Percentiles rank a stretch among this genome's conserved stretches.
phyloP scores from a whole-genome alignment of 345 rosid genomes.

The Salix suchowensis region DNA sequence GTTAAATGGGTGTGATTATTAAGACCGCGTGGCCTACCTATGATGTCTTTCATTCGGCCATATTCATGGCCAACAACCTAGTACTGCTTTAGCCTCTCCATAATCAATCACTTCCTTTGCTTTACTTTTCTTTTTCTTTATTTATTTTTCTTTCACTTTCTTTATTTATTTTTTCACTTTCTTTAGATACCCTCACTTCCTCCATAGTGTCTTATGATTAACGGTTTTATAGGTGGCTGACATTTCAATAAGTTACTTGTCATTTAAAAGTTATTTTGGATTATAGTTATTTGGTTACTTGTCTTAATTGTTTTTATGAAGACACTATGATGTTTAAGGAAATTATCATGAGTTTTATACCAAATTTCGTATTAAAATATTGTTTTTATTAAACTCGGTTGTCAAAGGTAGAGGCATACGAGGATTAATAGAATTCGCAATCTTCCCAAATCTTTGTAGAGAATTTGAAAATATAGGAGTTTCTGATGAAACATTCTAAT shows the following conservation, averaged over 20 bases:
- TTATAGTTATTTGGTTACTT: neutral
- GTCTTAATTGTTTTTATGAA: neutral
- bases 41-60: constrained; percentile 5
- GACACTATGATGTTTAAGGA: neutral
- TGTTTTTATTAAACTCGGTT: neutral
- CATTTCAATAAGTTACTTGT: neutral
- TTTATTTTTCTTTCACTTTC: neutral
- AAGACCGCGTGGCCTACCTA: neutral
- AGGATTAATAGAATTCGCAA: neutral
- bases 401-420: neutral
- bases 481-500: too few species aligned
- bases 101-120: neutral
- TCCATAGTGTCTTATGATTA: neutral
- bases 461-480: neutral
- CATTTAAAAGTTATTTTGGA: neutral
- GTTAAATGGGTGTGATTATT: neutral
- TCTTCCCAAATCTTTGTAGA: neutral
- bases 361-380: neutral
- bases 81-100: constrained; percentile 31
- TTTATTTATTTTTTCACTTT: neutral
- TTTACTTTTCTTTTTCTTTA: neutral
- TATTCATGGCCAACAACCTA: constrained; percentile 51
- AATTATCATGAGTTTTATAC: neutral
- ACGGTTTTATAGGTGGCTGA: neutral
- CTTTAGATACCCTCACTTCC: neutral